Percentiles rank a stretch among this genome's conserved stretches.
Evolutionary conservation across 2,329 filamentous ascomycete genomes (phyloP).

Genomic region (Fusarium fracticaudum): DNA sequence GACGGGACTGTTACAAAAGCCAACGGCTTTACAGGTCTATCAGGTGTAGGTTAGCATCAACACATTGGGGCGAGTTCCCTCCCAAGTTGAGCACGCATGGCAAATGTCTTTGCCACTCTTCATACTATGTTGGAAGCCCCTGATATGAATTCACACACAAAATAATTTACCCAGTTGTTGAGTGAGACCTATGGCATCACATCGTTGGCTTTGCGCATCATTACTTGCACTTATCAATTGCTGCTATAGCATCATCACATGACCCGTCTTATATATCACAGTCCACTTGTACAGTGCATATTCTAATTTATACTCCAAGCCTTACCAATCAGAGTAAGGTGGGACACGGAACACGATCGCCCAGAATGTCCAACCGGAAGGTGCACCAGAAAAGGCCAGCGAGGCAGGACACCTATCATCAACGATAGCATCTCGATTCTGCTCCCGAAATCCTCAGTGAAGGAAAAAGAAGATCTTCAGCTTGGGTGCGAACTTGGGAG

Average conservation of each 20-base stretch:
- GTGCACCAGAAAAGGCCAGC: constrained; percentile 45
- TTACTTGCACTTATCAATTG: background rate
- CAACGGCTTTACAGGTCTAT: background rate
- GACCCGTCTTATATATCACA: constrained; percentile 37
- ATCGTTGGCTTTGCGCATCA: background rate
- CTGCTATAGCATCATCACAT: constrained; percentile 36
- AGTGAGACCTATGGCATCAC: background rate
- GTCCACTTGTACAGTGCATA: constrained; percentile 28
- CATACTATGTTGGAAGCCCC: background rate
- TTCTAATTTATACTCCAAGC: background rate
- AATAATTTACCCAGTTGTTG: too few species aligned
- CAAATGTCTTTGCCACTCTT: background rate
- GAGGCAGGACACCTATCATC: constrained; percentile 41
- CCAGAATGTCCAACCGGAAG: constrained; percentile 33
- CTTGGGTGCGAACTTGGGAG: constrained; percentile 31
- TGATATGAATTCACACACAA: background rate
- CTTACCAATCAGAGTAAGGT: constrained; percentile 42
- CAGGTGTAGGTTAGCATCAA: background rate
- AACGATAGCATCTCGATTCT: constrained; percentile 26
- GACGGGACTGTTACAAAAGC: background rate
- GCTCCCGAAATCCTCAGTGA: constrained; percentile 23
- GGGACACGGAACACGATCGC: constrained; percentile 40
- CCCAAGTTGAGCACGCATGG: background rate
- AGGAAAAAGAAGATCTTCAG: constrained; percentile 11
- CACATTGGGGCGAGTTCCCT: background rate